Conservation (phyloP, 2,329 filamentous ascomycete genomes). For the Aspergillus thermomutatus region DNA sequence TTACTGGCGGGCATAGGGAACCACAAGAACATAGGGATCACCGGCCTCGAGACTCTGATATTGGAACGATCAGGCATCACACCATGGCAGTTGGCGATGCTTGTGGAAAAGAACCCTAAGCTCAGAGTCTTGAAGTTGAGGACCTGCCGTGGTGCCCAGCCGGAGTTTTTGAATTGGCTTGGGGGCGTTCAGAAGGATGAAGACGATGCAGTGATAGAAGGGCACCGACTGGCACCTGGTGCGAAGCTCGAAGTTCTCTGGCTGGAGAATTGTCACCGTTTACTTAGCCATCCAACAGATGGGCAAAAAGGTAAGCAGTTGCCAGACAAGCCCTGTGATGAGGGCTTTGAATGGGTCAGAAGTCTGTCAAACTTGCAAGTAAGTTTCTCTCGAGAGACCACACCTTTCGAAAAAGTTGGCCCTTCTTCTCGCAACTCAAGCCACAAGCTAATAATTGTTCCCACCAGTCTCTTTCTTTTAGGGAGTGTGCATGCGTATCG, state of each 20-base stretch:
- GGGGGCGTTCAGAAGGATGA: conserved; percentile 20
- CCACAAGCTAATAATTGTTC: background rate
- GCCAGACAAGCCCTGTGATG: conserved; percentile 12
- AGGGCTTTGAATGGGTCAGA: conserved; percentile 26
- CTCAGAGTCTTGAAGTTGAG: conserved; percentile 28
- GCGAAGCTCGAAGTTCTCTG: conserved; percentile 22
- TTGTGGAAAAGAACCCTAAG: conserved; percentile 28
- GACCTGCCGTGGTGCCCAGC: conserved; percentile 31
- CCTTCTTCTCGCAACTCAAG: background rate
- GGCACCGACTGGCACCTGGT: conserved; percentile 15
- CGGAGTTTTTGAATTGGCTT: conserved; percentile 34
- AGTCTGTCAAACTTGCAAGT: conserved; percentile 22
- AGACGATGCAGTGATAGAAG: conserved; percentile 3
- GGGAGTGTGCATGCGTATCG: conserved; percentile 21
- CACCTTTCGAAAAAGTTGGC: background rate
- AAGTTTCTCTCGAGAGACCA: background rate
- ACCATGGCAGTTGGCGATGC: conserved; percentile 30
- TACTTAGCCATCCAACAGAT: conserved; percentile 13
- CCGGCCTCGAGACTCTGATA: conserved; percentile 25
- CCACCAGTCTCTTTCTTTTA: conserved; percentile 27
- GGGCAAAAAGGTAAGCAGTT: conserved; percentile 1
- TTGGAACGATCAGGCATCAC: conserved; percentile 35
- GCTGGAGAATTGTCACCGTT: conserved; percentile 26
- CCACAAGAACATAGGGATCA: conserved; percentile 18
- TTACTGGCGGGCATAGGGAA: conserved; percentile 27